These are phyloP conservation scores for Aspergillus latus DNA, from an alignment of 2,329 filamentous ascomycete genomes.

Conservation along the genomic window DNA sequence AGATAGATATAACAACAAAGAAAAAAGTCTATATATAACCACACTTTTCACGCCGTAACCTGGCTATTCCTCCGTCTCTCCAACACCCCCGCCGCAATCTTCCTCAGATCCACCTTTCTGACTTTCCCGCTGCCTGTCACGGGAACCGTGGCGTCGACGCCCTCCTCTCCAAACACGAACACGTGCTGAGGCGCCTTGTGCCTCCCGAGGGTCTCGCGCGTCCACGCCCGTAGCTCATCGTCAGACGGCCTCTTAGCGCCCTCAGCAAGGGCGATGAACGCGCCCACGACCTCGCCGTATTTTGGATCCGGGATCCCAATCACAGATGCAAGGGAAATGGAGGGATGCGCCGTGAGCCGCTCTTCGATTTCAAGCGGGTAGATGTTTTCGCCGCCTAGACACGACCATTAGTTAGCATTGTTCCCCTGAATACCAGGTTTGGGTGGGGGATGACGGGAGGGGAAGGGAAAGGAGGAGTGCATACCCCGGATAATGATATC, in stretches of 20 bases:
- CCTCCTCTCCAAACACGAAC: constrained; percentile 69
- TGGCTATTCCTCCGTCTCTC: constrained; percentile 31
- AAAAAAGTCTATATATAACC: background rate
- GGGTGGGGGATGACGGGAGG: too few species aligned
- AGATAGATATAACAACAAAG: background rate
- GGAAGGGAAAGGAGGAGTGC: too few species aligned
- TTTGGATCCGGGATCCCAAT: constrained; percentile 61
- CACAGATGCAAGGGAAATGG: constrained; percentile 60
- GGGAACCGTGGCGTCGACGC: constrained; percentile 53
- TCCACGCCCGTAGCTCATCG: constrained; percentile 61
- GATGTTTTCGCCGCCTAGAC: constrained; percentile 57
- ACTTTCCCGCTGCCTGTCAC: constrained; percentile 70
- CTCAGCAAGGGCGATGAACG: background rate
- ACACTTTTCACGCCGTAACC: background rate
- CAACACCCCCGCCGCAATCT: constrained; percentile 33
- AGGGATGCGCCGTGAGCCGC: constrained; percentile 60
- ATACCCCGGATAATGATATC: constrained; percentile 69
- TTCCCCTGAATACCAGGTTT: too few species aligned
- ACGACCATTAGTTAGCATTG: background rate
- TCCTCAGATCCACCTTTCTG: constrained; percentile 47
- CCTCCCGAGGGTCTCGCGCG: constrained; percentile 57
- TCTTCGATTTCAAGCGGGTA: constrained; percentile 70
- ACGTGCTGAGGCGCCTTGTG: constrained; percentile 70
- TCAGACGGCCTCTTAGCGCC: constrained; percentile 26
- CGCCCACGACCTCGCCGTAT: constrained; percentile 20